Percentiles rank a stretch among this genome's conserved stretches.
These are phyloP conservation scores for Apiosordaria backusii DNA, from an alignment of 495 filamentous ascomycete species.

Conservation along the genomic window DNA sequence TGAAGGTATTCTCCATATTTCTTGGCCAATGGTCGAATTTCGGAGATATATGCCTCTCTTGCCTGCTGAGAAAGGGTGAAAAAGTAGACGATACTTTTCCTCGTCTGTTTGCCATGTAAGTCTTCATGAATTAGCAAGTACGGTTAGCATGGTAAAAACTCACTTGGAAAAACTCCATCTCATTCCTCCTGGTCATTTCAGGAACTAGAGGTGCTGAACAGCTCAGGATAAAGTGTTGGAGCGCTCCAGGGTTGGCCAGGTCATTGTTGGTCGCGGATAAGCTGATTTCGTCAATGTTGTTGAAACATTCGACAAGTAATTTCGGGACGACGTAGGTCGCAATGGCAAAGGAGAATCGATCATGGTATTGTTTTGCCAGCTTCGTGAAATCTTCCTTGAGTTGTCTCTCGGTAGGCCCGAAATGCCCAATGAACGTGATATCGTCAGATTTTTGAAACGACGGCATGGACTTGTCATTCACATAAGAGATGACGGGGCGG, in stretches of 20 bases:
- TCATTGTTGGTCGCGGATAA: not conserved
- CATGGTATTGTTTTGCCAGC: conserved; percentile 34
- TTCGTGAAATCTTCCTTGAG: conserved; percentile 22
- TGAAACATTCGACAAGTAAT: conserved; percentile 38
- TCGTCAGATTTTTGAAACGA: conserved; percentile 40
- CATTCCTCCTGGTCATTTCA: conserved; percentile 44
- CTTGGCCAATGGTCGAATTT: conserved; percentile 43
- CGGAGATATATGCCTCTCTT: conserved; percentile 28
- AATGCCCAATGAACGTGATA: conserved; percentile 41
- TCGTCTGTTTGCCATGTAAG: conserved; percentile 27
- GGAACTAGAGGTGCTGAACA: conserved; percentile 40
- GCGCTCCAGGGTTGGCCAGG: not conserved
- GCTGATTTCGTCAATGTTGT: conserved; percentile 36
- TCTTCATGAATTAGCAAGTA: not conserved
- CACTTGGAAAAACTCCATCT: conserved; percentile 41
- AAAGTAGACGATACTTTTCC: conserved; percentile 47
- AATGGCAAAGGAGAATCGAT: conserved; percentile 44
- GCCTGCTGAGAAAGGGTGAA: conserved; percentile 31
- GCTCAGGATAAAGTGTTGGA: conserved; percentile 30
- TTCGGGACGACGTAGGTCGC: conserved; percentile 13
- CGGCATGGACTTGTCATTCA: conserved; percentile 29
- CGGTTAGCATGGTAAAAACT: conserved; percentile 9
- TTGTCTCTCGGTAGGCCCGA: conserved; percentile 25
- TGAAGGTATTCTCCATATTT: conserved; percentile 47
- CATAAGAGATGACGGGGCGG: conserved; percentile 32